These are phyloP conservation scores for Ophiosphaerella korrae DNA, from an alignment of 2,329 filamentous ascomycete genomes.

Conservation along the genomic window DNA sequence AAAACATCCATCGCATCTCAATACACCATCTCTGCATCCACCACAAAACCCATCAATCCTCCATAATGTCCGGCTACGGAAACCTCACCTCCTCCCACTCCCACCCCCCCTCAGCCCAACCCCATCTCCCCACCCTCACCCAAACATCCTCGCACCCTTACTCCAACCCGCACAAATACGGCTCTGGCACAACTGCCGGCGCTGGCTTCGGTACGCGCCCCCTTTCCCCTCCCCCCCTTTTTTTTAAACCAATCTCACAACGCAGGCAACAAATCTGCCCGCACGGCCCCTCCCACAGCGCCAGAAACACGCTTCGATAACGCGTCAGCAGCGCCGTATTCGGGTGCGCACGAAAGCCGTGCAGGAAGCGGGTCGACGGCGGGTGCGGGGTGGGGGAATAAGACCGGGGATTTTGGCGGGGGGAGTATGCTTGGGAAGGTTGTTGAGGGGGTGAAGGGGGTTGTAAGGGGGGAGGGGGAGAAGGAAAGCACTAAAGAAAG, in stretches of 20 bases:
- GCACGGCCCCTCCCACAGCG: constrained; percentile 7
- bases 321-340: constrained; percentile 29
- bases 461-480: constrained; percentile 55
- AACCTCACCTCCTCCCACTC: constrained; percentile 39
- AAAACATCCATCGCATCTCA: neutral
- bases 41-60: neutral
- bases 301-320: constrained; percentile 30
- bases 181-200: constrained; percentile 39
- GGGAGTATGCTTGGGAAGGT: constrained; percentile 55
- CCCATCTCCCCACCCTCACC: neutral
- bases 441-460: constrained; percentile 62
- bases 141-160: constrained; percentile 20
- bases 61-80: constrained; percentile 43
- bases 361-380: constrained; percentile 41
- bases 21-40: no score
- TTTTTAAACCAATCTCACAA: neutral
- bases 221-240: neutral
- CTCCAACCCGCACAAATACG: constrained; percentile 35
- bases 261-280: constrained; percentile 41
- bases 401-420: constrained; percentile 35
- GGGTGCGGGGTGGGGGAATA: constrained; percentile 49
- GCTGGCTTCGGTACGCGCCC: constrained; percentile 34
- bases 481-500: neutral
- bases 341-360: constrained; percentile 16
- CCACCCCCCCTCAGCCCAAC: constrained; percentile 2